Evolutionary conservation across 805 yeast genomes (phyloP).

Genomic region (Maudiozyma barnettii): DNA sequence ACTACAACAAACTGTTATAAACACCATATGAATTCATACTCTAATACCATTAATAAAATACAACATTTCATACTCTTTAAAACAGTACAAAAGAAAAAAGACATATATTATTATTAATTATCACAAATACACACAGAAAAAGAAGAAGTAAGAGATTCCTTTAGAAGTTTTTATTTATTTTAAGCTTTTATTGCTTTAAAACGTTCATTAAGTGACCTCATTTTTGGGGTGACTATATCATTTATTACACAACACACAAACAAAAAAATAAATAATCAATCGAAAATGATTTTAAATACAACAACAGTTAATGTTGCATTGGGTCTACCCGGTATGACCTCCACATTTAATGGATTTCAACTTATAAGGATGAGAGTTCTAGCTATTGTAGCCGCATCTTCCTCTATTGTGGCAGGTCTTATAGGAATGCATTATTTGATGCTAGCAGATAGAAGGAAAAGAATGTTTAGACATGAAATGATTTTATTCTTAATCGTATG

Average conservation of each 20-base stretch:
- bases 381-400: constrained; percentile 40
- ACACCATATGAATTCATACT: no score
- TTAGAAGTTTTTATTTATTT: neutral
- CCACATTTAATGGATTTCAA: constrained; percentile 16
- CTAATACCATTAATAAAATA: neutral
- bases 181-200: neutral
- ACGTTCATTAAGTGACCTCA: neutral
- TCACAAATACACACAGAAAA: neutral
- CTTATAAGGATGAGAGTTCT: constrained; percentile 28
- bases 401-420: constrained; percentile 46
- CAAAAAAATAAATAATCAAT: neutral
- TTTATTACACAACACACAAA: neutral
- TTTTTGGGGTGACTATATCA: neutral
- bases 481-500: constrained; percentile 58
- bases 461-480: constrained; percentile 61
- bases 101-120: neutral
- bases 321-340: constrained; percentile 29
- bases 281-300: constrained; percentile 12
- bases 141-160: neutral
- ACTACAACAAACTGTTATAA: no score
- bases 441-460: constrained; percentile 53
- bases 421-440: constrained; percentile 49
- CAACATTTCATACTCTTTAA: neutral
- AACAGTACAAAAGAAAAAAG: neutral
- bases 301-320: constrained; percentile 25